Evolutionary conservation across 257 asterid genomes (phyloP).

Genomic region (Osmanthus fragrans): DNA sequence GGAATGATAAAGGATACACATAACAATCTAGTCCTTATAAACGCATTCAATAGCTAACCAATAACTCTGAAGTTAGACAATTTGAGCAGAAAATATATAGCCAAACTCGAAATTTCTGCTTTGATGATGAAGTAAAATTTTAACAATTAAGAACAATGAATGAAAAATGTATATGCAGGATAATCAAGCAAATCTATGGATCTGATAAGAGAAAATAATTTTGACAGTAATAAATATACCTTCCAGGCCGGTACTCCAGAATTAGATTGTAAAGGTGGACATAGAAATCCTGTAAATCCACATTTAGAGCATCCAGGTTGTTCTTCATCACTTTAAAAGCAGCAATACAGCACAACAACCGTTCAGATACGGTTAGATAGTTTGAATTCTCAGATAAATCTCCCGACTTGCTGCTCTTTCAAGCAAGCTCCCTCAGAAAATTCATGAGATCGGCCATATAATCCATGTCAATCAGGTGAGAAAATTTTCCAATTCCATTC

Average conservation of each 20-base stretch:
- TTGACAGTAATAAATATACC: slow-evolving; percentile 44
- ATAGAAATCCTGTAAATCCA: slow-evolving; percentile 87
- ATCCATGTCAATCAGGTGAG: slow-evolving; percentile 89
- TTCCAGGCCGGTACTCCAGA: slow-evolving; percentile 88
- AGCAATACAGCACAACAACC: slow-evolving; percentile 88
- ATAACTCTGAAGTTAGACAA: too few species aligned
- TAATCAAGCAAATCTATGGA: not conserved
- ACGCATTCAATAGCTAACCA: too few species aligned
- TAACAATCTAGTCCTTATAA: too few species aligned
- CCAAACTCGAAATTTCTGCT: not conserved
- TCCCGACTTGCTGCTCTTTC: slow-evolving; percentile 42
- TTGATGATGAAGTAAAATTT: too few species aligned
- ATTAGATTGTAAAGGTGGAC: slow-evolving; percentile 79
- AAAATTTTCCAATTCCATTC: slow-evolving; percentile 83
- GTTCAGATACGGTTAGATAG: slow-evolving; percentile 67
- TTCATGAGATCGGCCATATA: slow-evolving; percentile 94
- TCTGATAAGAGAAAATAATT: not conserved
- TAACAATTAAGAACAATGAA: not conserved
- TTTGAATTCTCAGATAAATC: slow-evolving; percentile 47
- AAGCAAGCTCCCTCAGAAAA: slow-evolving; percentile 77
- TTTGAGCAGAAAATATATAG: not conserved
- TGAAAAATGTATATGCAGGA: not conserved
- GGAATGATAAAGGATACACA: too few species aligned
- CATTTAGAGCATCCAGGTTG: slow-evolving; percentile 91
- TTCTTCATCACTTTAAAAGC: slow-evolving; percentile 91